Evolutionary conservation across 1,139 yeast genomes (phyloP), one percentile per base, ranked within the genome.

Genomic region (Yamadazyma buinensis): DNA sequence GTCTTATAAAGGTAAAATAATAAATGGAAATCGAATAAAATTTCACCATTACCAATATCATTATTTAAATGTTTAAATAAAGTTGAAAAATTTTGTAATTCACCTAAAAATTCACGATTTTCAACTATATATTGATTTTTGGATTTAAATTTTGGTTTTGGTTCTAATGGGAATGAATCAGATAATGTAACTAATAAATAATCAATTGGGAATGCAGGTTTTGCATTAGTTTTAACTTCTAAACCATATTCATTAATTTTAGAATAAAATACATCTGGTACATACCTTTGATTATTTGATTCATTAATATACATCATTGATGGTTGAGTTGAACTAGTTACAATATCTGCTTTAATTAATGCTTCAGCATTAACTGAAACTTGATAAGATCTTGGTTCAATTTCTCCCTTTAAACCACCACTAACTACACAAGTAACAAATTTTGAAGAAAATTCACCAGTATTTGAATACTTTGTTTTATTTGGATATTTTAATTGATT

Each of bases 181-280:
- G 95, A 84, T 41, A 92, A 63, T 3, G 97, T 83, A 1, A 92
- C 95, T 35, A 94, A 62, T 41, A 94, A 61, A 55, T 86, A 94
- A 46, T 94, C 98, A 12, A 87, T 94, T 0, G 99, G 99, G 58
- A 94, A 88, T 6, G 95, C 87, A 0, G 98, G 97, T 52, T 85
- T 86, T 11, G 97, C 98, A 51, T 86, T 84, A 28, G 80, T 78
- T 52, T 87, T 88, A 13, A 92, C 95, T 32, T 87, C 81, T 19
- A 88, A 66, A 7, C 88, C 87, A 59, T 92, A 94, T 57, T 94
- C 97, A 54, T 94, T 94, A 46, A 79, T 73, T 54, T 78, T 80
- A 59, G 80, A 78, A 67, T 83, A 94, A 51, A 86, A 84, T 15
- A 94, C 84, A 45, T 94, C 99, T 0, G 99, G 98, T 9, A 94